Conservation (phyloP, 1,284 basidiomycete species). For the Trametes sp. region DNA sequence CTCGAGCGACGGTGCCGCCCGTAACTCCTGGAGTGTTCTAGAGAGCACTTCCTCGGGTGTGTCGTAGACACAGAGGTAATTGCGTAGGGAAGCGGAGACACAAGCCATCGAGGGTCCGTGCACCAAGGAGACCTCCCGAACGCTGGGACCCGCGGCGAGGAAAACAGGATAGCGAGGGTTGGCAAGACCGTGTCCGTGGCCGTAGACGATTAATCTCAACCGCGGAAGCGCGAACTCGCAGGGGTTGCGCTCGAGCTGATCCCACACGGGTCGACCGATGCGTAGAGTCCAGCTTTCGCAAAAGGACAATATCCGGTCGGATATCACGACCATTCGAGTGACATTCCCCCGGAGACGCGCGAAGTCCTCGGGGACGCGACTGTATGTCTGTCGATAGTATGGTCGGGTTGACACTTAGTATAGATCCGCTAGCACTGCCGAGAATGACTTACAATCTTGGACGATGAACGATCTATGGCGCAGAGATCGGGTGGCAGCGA, state of each 20-base stretch:
- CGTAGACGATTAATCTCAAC: not conserved
- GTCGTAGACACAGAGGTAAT: not conserved
- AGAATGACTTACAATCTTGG: too few species aligned
- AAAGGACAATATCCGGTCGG: not conserved
- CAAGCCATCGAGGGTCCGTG: too few species aligned
- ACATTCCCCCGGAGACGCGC: not conserved
- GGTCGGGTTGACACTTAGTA: not conserved
- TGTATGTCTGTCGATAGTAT: too few species aligned
- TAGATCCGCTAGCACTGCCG: not conserved
- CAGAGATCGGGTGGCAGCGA: not conserved
- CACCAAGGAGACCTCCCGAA: not conserved
- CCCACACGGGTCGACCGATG: not conserved
- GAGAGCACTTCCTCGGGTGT: not conserved
- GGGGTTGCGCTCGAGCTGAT: not conserved
- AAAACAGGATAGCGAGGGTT: not conserved
- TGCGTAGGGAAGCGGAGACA: too few species aligned
- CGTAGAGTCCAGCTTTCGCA: not conserved
- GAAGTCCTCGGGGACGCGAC: too few species aligned
- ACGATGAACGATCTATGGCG: too few species aligned
- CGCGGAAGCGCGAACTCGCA: not conserved
- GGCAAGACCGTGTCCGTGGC: not conserved
- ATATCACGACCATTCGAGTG: not conserved
- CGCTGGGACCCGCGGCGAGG: not conserved
- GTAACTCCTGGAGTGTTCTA: not conserved
- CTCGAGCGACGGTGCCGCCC: not conserved